Percentiles rank a stretch among this genome's conserved stretches.
Evolutionary conservation across 805 yeast genomes (phyloP).

Genomic region (Metschnikowia proteae): DNA sequence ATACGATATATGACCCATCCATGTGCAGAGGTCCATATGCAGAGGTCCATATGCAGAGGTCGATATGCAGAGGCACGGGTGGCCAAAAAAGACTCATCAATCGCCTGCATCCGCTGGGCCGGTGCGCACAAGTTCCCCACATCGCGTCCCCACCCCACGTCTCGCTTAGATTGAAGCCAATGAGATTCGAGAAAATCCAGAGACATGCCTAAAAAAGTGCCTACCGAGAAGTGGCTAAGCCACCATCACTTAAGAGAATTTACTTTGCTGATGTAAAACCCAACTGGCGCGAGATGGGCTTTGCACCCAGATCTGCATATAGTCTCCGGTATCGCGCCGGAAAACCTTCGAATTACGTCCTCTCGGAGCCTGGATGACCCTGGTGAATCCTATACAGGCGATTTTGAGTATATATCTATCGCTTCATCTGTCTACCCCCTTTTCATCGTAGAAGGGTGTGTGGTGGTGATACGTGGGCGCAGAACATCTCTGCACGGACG

Average conservation of each 20-base stretch:
- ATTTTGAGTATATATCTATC: no score
- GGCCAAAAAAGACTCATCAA: background rate
- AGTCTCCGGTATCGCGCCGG: background rate
- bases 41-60: no score
- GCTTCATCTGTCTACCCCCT: background rate
- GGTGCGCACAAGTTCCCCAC: background rate
- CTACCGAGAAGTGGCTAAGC: no score
- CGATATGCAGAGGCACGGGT: no score
- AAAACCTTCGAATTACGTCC: background rate
- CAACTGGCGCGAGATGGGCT: background rate
- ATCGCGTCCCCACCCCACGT: slow-evolving; percentile 4
- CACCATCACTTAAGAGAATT: no score
- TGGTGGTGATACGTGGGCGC: background rate
- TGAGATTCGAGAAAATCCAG: background rate
- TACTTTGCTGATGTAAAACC: no score
- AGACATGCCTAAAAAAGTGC: no score
- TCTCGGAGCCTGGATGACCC: background rate
- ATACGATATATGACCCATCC: no score
- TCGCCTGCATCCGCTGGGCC: slow-evolving; percentile 1
- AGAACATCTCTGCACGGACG: background rate
- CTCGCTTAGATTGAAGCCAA: background rate
- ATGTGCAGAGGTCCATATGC: no score
- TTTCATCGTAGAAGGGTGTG: background rate
- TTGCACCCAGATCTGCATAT: background rate
- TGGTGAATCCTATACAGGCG: no score